Percentiles rank a stretch among this genome's conserved stretches.
Conservation (phyloP, 352 stramenopile genomes). For the Peronospora destructor region DNA sequence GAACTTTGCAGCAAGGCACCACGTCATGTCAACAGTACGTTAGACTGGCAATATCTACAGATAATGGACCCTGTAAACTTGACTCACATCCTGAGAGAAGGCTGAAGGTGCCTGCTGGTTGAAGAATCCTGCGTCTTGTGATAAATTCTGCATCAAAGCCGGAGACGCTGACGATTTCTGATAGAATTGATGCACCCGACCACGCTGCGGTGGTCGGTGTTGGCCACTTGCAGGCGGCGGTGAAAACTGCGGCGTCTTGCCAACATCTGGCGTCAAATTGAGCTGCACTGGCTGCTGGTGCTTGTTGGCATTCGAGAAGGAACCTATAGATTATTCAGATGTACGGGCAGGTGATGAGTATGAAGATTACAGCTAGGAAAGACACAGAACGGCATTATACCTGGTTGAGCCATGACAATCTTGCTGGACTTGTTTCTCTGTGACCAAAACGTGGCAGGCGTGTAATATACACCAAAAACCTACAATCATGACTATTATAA, state of each 20-base stretch:
- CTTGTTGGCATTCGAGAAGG: conserved; percentile 54
- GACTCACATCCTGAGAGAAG: conserved; percentile 35
- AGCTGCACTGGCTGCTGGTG: conserved; percentile 35
- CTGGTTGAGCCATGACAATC: conserved; percentile 25
- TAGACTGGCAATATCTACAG: not conserved
- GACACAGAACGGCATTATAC: conserved; percentile 3
- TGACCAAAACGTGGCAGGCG: no score
- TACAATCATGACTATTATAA: no score
- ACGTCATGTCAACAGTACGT: not conserved
- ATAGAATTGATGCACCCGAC: conserved; percentile 43
- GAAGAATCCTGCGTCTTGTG: conserved; percentile 30
- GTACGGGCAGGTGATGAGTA: not conserved
- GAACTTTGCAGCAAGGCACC: conserved; percentile 21
- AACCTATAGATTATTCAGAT: conserved; percentile 27
- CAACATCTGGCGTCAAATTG: conserved; percentile 16
- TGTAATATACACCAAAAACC: no score
- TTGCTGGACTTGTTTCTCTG: no score
- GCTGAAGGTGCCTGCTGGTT: conserved; percentile 19
- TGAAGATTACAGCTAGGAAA: not conserved
- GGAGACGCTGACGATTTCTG: conserved; percentile 25
- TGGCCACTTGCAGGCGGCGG: conserved; percentile 30
- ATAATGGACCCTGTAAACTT: not conserved
- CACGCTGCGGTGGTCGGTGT: conserved; percentile 38
- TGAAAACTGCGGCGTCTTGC: conserved; percentile 29
- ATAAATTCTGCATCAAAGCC: not conserved